Evolutionary conservation across 768 basidiomycete species (phyloP).

Genomic region (Favolaschia claudopus): DNA sequence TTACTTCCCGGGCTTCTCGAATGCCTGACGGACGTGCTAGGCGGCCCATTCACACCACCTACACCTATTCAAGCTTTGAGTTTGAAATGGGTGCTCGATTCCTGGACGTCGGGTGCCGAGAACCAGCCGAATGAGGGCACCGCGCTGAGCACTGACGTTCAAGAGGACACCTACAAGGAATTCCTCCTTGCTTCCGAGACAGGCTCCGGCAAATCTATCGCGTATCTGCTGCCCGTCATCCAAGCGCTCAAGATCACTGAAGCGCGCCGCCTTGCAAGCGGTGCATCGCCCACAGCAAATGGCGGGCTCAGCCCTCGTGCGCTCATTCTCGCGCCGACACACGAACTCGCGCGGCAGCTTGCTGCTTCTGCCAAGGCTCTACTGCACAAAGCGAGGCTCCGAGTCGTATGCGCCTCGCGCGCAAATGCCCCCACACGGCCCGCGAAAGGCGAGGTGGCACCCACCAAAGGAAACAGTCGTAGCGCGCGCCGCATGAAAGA

Average conservation of each 20-base stretch:
- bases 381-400: constrained; percentile 76
- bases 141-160: neutral
- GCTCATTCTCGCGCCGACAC: constrained; percentile 85
- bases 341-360: constrained; percentile 87
- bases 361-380: constrained; percentile 77
- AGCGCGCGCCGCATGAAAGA: constrained; percentile 28
- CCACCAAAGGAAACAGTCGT: constrained; percentile 55
- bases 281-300: constrained; percentile 21
- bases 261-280: constrained; percentile 5
- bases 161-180: constrained; percentile 45
- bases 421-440: constrained; percentile 53
- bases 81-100: constrained; percentile 65
- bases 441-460: constrained; percentile 46
- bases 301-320: constrained; percentile 72
- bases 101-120: constrained; percentile 15
- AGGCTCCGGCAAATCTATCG: constrained; percentile 91
- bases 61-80: constrained; percentile 84
- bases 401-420: constrained; percentile 74
- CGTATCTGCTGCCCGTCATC: constrained; percentile 86
- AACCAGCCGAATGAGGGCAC: neutral
- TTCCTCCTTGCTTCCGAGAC: constrained; percentile 88
- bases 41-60: constrained; percentile 57
- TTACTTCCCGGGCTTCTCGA: constrained; percentile 70
- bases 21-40: constrained; percentile 65
- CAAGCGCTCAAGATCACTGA: constrained; percentile 69